Evolutionary conservation across 257 asterid species (phyloP).

Genomic region (Schizonepeta tenuifolia): DNA sequence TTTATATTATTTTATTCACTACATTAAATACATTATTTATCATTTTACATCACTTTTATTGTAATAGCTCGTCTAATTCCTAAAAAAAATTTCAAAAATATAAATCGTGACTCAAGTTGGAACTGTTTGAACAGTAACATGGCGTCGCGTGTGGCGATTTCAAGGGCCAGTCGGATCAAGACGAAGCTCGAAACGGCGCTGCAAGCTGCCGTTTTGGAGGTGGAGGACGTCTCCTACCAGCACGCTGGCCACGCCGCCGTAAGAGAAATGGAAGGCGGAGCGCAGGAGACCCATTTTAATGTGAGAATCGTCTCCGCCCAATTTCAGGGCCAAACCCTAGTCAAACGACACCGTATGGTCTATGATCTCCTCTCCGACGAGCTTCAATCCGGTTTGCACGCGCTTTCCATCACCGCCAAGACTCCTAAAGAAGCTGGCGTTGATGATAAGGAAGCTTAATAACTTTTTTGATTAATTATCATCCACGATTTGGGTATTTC

Average conservation of each 20-base stretch:
- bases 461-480: neutral
- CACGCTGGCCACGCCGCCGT: slow-evolving; percentile 96
- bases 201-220: slow-evolving; percentile 63
- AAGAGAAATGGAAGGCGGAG: slow-evolving; percentile 51
- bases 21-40: too few relatives aligned
- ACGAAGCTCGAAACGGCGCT: slow-evolving; percentile 73
- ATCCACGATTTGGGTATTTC: neutral
- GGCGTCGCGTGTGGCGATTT: slow-evolving; percentile 61
- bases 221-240: slow-evolving; percentile 89
- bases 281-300: slow-evolving; percentile 85
- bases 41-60: too few relatives aligned
- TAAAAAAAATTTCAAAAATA: too few relatives aligned
- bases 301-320: slow-evolving; percentile 64
- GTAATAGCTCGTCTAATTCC: too few relatives aligned
- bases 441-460: slow-evolving; percentile 13
- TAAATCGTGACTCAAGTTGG: too few relatives aligned
- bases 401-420: slow-evolving; percentile 81
- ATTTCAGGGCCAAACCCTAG: slow-evolving; percentile 78
- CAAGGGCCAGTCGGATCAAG: slow-evolving; percentile 76
- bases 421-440: slow-evolving; percentile 78
- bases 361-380: slow-evolving; percentile 86
- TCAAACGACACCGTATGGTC: slow-evolving; percentile 88
- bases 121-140: slow-evolving; percentile 29
- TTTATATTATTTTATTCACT: too few relatives aligned
- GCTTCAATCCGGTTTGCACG: slow-evolving; percentile 86